Conservation (phyloP, 2,329 filamentous ascomycete genomes). For the Paecilomyces variotii region DNA sequence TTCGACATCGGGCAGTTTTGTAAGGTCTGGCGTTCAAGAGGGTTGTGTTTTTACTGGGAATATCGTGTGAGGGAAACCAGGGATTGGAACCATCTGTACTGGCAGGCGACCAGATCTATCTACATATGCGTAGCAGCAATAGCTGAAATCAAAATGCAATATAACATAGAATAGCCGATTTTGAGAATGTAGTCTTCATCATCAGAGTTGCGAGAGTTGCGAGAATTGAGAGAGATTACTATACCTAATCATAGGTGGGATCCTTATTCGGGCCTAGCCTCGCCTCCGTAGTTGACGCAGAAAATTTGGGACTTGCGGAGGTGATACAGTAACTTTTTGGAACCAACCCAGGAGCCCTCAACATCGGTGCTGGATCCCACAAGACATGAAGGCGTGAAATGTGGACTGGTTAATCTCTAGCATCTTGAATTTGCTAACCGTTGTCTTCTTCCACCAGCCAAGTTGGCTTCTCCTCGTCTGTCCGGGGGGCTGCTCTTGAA, state of each 20-base stretch:
- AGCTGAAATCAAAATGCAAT: not conserved
- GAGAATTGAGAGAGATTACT: too few relatives aligned
- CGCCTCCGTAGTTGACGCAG: not conserved
- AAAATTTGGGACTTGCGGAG: not conserved
- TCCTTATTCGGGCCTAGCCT: not conserved
- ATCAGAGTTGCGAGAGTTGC: too few relatives aligned
- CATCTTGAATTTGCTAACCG: not conserved
- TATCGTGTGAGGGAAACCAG: not conserved
- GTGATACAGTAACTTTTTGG: not conserved
- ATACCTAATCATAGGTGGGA: not conserved
- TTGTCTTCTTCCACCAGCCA: conserved; percentile 12
- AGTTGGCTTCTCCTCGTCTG: conserved; percentile 25
- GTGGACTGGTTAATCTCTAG: not conserved
- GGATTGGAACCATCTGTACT: not conserved
- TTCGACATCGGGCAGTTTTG: not conserved
- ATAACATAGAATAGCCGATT: not conserved
- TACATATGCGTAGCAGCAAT: not conserved
- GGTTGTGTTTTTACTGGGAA: not conserved
- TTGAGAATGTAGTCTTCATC: not conserved
- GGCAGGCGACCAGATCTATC: not conserved
- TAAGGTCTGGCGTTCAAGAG: not conserved
- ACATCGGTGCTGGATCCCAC: not conserved
- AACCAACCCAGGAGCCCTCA: not conserved
- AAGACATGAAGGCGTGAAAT: not conserved
- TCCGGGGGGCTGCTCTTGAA: conserved; percentile 19